A percentile compares a stretch with the other conserved stretches of the same genome.
These are phyloP conservation scores for Penicillium glabrum DNA, from an alignment of 2,329 filamentous ascomycete species.

Conservation along the genomic window DNA sequence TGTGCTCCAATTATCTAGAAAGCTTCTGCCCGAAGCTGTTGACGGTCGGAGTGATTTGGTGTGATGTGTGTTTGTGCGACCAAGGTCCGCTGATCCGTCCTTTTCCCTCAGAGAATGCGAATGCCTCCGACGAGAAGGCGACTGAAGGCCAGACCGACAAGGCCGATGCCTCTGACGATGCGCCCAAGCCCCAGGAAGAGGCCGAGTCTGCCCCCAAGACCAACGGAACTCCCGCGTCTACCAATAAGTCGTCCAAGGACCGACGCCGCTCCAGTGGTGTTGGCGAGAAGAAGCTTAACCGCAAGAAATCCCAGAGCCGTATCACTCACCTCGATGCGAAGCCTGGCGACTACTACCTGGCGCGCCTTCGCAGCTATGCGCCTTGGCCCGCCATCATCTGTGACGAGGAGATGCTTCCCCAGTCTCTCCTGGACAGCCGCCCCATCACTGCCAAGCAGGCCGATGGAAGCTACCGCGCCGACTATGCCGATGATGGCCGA, in stretches of 20 bases:
- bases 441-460: slow-evolving; percentile 79
- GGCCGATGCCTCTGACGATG: slow-evolving; percentile 22
- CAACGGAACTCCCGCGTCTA: slow-evolving; percentile 51
- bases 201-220: slow-evolving; percentile 31
- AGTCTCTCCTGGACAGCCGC: slow-evolving; percentile 70
- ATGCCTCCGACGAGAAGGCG: slow-evolving; percentile 30
- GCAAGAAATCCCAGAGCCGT: slow-evolving; percentile 76
- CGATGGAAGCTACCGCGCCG: slow-evolving; percentile 84
- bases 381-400: slow-evolving; percentile 93
- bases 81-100: slow-evolving; percentile 15
- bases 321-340: slow-evolving; percentile 74
- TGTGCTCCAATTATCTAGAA: neutral
- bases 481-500: slow-evolving; percentile 85
- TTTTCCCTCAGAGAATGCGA: slow-evolving; percentile 15
- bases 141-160: slow-evolving; percentile 30
- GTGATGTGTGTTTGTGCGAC: slow-evolving; percentile 17
- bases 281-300: slow-evolving; percentile 75
- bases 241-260: slow-evolving; percentile 52
- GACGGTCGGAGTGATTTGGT: neutral
- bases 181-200: slow-evolving; percentile 28
- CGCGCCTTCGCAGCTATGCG: slow-evolving; percentile 91
- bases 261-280: slow-evolving; percentile 72
- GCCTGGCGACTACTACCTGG: slow-evolving; percentile 88
- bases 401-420: slow-evolving; percentile 90
- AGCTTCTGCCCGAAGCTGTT: slow-evolving; percentile 1